These are phyloP conservation scores for Cardamine chenopodiifolia DNA, from an alignment of 345 rosid species.

Conservation along the genomic window DNA sequence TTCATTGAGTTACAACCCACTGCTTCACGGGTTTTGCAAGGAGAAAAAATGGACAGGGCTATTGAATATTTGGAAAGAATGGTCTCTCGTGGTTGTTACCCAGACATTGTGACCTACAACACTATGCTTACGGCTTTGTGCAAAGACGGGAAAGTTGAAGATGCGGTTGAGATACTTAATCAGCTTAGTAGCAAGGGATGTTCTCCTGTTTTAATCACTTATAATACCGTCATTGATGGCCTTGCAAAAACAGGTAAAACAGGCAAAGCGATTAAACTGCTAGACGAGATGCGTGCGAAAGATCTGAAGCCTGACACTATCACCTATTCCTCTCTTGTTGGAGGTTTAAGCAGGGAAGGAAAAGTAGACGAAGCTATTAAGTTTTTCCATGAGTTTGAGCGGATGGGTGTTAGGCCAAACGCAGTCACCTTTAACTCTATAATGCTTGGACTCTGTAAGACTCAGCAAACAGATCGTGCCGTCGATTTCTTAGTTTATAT, in stretches of 20 bases:
- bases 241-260: constrained; percentile 83
- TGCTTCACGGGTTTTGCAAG: constrained; percentile 87
- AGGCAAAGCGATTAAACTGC: constrained; percentile 62
- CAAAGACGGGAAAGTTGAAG: constrained; percentile 85
- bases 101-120: constrained; percentile 91
- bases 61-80: constrained; percentile 78
- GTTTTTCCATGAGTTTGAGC: constrained; percentile 73
- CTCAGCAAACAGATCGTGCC: constrained; percentile 68
- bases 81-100: constrained; percentile 87
- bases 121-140: constrained; percentile 80
- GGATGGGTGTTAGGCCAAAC: constrained; percentile 66
- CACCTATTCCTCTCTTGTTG: constrained; percentile 78
- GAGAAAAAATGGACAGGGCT: constrained; percentile 89
- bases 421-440: constrained; percentile 71
- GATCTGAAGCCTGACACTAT: constrained; percentile 76
- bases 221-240: constrained; percentile 85
- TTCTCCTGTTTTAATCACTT: constrained; percentile 75
- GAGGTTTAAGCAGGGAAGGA: constrained; percentile 81
- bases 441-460: constrained; percentile 78
- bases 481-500: constrained; percentile 83
- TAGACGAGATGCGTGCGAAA: constrained; percentile 74
- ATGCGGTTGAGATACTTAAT: constrained; percentile 82
- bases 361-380: constrained; percentile 76
- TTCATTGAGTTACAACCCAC: constrained; percentile 76
- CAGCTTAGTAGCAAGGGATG: constrained; percentile 80